Evolutionary conservation across 139 green algal genomes (phyloP).

Genomic region (Auxenochlorella pyrenoidosa): DNA sequence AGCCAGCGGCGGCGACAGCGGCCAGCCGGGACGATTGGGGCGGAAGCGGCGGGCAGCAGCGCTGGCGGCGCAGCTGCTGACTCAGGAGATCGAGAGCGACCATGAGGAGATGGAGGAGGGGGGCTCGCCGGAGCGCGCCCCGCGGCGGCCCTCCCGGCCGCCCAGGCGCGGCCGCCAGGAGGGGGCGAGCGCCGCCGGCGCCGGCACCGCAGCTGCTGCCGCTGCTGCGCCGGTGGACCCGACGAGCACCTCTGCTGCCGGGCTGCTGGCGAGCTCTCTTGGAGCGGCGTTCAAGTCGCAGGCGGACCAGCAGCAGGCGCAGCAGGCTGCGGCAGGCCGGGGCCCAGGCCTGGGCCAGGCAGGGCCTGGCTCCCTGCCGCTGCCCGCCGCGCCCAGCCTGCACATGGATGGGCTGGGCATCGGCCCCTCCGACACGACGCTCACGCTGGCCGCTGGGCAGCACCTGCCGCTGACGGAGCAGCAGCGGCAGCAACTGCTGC

Average conservation of each 20-base stretch:
- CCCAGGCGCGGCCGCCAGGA: neutral
- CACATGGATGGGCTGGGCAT: neutral
- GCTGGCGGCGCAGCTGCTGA: neutral
- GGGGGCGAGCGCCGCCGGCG: neutral
- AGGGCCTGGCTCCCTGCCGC: no score
- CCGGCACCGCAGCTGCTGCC: neutral
- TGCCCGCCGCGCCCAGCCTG: neutral
- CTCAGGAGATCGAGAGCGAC: neutral
- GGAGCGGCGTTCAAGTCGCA: neutral
- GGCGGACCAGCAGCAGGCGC: neutral
- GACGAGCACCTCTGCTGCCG: neutral
- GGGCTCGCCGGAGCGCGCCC: neutral
- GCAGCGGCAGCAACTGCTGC: slow-evolving; percentile 11
- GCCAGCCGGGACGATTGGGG: neutral
- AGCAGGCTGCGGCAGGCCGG: neutral
- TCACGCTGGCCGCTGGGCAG: neutral
- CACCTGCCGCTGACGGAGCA: neutral
- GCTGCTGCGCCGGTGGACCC: neutral
- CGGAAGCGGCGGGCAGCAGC: neutral
- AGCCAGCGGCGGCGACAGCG: neutral
- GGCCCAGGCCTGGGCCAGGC: neutral
- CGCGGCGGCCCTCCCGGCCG: neutral
- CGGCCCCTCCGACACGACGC: neutral
- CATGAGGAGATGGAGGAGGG: neutral
- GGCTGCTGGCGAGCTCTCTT: neutral